phyloP scores from a whole-genome alignment of 345 rosid genomes.

The Noccaea bulbosa region DNA sequence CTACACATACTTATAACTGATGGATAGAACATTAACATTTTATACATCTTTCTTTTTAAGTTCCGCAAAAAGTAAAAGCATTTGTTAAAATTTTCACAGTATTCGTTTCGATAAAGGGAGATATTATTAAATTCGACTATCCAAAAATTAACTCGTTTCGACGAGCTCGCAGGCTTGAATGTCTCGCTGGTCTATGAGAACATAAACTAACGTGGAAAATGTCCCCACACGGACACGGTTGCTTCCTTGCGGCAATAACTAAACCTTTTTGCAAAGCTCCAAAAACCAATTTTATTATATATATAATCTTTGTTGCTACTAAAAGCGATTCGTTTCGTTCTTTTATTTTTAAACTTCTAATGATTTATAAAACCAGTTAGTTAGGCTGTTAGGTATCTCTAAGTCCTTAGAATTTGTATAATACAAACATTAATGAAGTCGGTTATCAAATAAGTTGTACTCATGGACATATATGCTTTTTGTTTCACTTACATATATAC shows the following conservation, averaged over 20 bases:
- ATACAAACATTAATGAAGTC: slow-evolving; percentile 37
- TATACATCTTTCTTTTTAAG: no score
- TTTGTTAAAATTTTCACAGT: background rate
- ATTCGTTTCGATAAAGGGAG: background rate
- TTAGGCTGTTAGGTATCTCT: slow-evolving; percentile 36
- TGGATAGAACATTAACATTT: no score
- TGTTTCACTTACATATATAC: slow-evolving; percentile 22
- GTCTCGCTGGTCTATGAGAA: slow-evolving; percentile 8
- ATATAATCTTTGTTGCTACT: slow-evolving; percentile 1
- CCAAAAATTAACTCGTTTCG: slow-evolving; percentile 7
- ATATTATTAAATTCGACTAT: background rate
- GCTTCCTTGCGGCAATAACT: slow-evolving; percentile 34
- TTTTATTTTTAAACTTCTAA: slow-evolving; percentile 4
- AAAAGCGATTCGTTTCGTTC: slow-evolving; percentile 32
- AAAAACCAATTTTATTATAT: slow-evolving; percentile 3
- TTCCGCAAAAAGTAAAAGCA: background rate
- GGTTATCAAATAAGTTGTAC: slow-evolving; percentile 38
- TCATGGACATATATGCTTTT: slow-evolving; percentile 20
- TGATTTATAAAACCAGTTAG: slow-evolving; percentile 26
- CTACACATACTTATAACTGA: no score
- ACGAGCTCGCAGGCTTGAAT: slow-evolving; percentile 4
- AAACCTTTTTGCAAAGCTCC: slow-evolving; percentile 21
- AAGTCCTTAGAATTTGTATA: slow-evolving; percentile 12
- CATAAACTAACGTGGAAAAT: slow-evolving; percentile 13
- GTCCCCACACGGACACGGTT: slow-evolving; percentile 27